phyloP scores from a whole-genome alignment of 179 eudicot genomes.

The Silene noctiflora region DNA sequence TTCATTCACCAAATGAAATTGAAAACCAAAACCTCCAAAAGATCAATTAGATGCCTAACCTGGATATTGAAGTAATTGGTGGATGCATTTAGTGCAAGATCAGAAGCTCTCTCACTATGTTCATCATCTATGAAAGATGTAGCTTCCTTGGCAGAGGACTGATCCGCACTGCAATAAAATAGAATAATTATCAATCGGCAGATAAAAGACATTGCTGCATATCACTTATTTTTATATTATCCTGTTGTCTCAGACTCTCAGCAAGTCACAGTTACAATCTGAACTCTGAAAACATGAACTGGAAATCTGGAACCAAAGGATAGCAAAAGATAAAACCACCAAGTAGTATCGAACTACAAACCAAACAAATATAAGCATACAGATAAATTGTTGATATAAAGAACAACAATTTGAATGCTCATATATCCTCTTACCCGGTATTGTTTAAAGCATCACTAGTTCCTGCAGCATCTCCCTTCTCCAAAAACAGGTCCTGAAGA shows the following conservation, averaged over 20 bases:
- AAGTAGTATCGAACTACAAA: neutral
- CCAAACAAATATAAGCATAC: neutral
- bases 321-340: neutral
- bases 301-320: neutral
- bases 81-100: constrained; percentile 31
- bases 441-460: constrained; percentile 40
- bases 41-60: constrained; percentile 26
- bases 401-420: neutral
- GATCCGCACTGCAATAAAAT: constrained; percentile 49
- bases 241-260: neutral
- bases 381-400: neutral
- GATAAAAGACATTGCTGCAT: neutral
- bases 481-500: constrained; percentile 65
- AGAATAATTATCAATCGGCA: neutral
- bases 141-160: constrained; percentile 38
- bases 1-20: constrained; percentile 14
- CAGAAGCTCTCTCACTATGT: constrained; percentile 33
- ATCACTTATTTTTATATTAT: neutral
- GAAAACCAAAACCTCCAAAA: constrained; percentile 4
- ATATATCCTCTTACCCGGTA: constrained; percentile 35
- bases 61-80: constrained; percentile 29
- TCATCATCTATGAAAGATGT: constrained; percentile 40
- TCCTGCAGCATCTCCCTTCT: constrained; percentile 60
- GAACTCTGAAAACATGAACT: neutral
- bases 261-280: neutral